Base-by-base conservation (phyloP, 306 rosid genomes). In the Pterocarpus santalinus region DNA sequence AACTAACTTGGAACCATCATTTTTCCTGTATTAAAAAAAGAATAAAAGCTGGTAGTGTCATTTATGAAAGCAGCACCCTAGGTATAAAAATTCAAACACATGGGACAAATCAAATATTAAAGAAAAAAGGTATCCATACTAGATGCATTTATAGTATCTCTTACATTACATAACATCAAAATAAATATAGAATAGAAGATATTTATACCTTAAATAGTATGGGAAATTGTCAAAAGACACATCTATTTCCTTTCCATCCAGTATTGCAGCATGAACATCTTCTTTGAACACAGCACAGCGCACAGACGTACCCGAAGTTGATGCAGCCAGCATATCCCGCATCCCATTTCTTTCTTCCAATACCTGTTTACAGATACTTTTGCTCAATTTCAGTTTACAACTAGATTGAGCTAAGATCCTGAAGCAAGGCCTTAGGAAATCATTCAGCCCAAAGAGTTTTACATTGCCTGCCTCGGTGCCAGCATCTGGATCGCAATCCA, bases 351-450 rank as follows among this genome's bases (percentile, higher is more conserved):
- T 91, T 79, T 94, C 98, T 84, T 94, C 97, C 92, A 90, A 79
- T 80, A 91, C 98, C 98, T 94, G 98, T 94, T 91, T 91, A 94
- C 83, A 94, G 83, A 89, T 88, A 91, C 92, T 90, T 91, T 94
- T 87, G 97, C 98, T 90, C 93, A 91, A 94, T 86, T 94, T 94
- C 87, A 91, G 94, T 85, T 89, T 91, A 94, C 92, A 94, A 91
- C 85, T 91, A 93, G 91, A 77, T 83, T 58, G 89, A 82, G 93
- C 97, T 91, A 94, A 91, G 92, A 90, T 89, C 98, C 95, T 94
- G 88, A 90, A 89, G 86, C 90, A 88, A 91, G 91, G 89, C 97
- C 97, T 82, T 88, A 91, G 92, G 92, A 90, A 94, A 94, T 94
- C 94, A 94, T 88, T 91, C 90, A 90, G 86, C 95, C 98, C 97